A percentile compares a stretch with the other conserved stretches of the same genome.
These are phyloP conservation scores for Fusarium sp. DNA, from an alignment of 2,329 filamentous ascomycete species.

Conservation along the genomic window DNA sequence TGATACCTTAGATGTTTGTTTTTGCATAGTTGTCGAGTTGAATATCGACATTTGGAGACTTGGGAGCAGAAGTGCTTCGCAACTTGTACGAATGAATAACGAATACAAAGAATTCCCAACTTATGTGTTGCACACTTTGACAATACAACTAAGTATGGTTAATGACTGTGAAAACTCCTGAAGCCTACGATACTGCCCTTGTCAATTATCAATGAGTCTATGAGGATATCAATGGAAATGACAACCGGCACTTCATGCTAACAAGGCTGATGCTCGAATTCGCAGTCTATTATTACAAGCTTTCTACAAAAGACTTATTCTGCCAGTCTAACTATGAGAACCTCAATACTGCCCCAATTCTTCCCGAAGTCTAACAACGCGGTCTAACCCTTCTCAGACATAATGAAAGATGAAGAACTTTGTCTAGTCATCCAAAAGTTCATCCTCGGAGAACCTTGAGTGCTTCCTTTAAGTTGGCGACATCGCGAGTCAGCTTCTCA, in stretches of 20 bases:
- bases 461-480: slow-evolving; percentile 57
- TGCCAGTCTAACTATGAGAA: not conserved
- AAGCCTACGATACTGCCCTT: accelerated
- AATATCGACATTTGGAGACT: slow-evolving; percentile 21
- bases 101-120: slow-evolving; percentile 33
- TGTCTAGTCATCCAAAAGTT: not conserved
- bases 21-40: slow-evolving; percentile 38
- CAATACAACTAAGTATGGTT: accelerated
- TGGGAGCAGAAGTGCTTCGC: slow-evolving; percentile 6
- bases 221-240: accelerated
- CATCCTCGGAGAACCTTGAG: slow-evolving; percentile 41
- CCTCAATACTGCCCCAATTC: not conserved
- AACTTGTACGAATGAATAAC: slow-evolving; percentile 39
- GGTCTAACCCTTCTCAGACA: not conserved
- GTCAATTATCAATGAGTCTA: not conserved
- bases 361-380: not conserved
- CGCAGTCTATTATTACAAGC: not conserved
- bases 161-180: not conserved
- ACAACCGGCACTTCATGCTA: accelerated
- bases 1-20: slow-evolving; percentile 47
- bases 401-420: not conserved
- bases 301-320: not conserved
- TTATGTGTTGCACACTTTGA: not conserved
- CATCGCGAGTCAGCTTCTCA: slow-evolving; percentile 57
- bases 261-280: not conserved